Evolutionary conservation across 1,139 yeast genomes (phyloP), one percentile per base, ranked within the genome.

Genomic region (Candida sp.): DNA sequence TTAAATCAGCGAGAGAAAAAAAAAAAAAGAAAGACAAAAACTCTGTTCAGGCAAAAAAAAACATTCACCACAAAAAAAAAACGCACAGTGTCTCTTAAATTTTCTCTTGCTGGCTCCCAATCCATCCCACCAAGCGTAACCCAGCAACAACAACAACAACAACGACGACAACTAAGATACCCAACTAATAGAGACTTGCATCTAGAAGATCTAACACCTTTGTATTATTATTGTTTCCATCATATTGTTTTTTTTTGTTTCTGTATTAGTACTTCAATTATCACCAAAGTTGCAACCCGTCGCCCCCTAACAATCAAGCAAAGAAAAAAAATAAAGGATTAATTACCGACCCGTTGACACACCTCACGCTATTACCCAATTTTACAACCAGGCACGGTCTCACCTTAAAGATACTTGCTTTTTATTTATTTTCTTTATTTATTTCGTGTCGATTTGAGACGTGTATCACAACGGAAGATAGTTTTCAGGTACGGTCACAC

Each of bases 241-340:
- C 17, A 17, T 17, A 17, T 17, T 17, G 17, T 17, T 17, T 17
- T 17, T 17, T 17, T 17, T 17, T 17, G 17, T 17, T 17, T 2
- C 26, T 37, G 41, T 37, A 23, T 37, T 37, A 37, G 23, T 37
- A 37, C n/a, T 8, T 37, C 7, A 37, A 22, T 37, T 37, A 37
- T 23, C 41, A 37, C 11, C n/a, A 22, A 37, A 37, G 41, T 37
- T 37, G 41, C 41, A 37, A 37, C 41, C 41, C 6, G 26, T 37
- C 26, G 28, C 27, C 30, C 41, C 41, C 41, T 23, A 37, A 37
- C 26, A 37, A 37, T 7, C 41, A 37, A 37, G 26, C 7, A 35
- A 22, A 17, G 11, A 17, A 35, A 17, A 17, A 17, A 35, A 37
- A 37, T 23, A 37, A 37, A 37, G 17, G 17, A 17, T 17, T 17